These are phyloP conservation scores for Sporothrix luriei DNA, from an alignment of 2,329 filamentous ascomycete genomes.

Conservation along the genomic window DNA sequence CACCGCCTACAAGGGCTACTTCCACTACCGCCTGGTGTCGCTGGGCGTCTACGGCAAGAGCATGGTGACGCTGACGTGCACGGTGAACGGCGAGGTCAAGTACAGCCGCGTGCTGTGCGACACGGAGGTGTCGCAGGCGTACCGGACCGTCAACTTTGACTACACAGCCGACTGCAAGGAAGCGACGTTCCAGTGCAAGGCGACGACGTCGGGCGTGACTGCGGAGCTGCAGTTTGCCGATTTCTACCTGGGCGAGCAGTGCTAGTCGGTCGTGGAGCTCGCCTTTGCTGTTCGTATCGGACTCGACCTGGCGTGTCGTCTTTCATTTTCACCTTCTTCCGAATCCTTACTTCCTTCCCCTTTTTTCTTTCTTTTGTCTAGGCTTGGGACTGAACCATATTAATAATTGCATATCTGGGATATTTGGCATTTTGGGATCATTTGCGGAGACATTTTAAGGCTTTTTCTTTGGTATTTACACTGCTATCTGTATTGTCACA, in stretches of 20 bases:
- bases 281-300: not conserved
- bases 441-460: not conserved
- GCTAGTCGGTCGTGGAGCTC: not conserved
- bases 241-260: constrained; percentile 21
- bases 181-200: constrained; percentile 21
- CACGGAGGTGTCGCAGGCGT: constrained; percentile 9
- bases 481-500: constrained; percentile 1
- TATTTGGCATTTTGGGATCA: constrained; percentile 9
- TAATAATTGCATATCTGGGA: constrained; percentile 23
- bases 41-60: constrained; percentile 9
- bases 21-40: constrained; percentile 18
- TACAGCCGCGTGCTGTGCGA: constrained; percentile 4
- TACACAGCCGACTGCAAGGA: constrained; percentile 25
- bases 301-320: not conserved
- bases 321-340: constrained; percentile 10
- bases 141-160: not conserved
- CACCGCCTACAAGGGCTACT: constrained; percentile 21
- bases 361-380: constrained; percentile 3
- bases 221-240: constrained; percentile 26
- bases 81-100: constrained; percentile 24
- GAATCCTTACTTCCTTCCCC: not conserved
- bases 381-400: constrained; percentile 8
- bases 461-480: not conserved
- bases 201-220: constrained; percentile 18
- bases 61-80: constrained; percentile 28